These are phyloP conservation scores for Leccinum sublutescens DNA, from an alignment of 768 basidiomycete genomes.

Conservation along the genomic window DNA sequence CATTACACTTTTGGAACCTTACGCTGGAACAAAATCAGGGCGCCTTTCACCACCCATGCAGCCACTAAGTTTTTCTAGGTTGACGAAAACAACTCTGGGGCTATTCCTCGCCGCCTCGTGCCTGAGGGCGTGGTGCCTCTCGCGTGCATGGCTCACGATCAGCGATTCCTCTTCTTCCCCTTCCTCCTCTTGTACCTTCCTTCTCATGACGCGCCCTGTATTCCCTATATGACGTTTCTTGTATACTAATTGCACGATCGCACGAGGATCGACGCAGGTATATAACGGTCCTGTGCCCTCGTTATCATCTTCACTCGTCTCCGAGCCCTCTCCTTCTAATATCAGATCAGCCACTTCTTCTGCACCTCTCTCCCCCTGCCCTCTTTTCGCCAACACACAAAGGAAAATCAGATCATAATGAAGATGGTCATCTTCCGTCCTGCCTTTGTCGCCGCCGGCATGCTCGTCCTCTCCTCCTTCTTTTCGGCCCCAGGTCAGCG, in stretches of 20 bases:
- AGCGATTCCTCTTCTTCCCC: not conserved
- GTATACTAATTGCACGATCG: conserved; percentile 2
- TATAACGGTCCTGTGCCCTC: not conserved
- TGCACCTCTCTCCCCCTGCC: not conserved
- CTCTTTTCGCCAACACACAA: not conserved
- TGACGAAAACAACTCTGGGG: no score
- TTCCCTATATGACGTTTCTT: conserved; percentile 21
- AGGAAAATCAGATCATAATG: conserved; percentile 5
- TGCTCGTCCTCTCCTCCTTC: conserved; percentile 8
- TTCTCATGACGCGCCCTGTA: not conserved
- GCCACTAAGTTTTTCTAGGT: not conserved
- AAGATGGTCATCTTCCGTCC: conserved; percentile 26
- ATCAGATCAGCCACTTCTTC: not conserved
- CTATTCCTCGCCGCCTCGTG: not conserved
- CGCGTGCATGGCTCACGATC: not conserved
- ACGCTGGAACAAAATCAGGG: not conserved
- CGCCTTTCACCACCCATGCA: not conserved
- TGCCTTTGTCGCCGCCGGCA: conserved; percentile 10
- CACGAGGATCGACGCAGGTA: not conserved
- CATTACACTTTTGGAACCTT: not conserved
- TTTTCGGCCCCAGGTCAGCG: conserved; percentile 16
- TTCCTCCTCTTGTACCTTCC: not conserved
- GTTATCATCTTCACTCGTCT: not conserved
- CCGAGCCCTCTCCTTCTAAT: conserved; percentile 15
- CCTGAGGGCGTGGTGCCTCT: not conserved